Base-by-base conservation (phyloP, 2,329 filamentous ascomycete genomes). In the Leptosphaerulina australis region DNA sequence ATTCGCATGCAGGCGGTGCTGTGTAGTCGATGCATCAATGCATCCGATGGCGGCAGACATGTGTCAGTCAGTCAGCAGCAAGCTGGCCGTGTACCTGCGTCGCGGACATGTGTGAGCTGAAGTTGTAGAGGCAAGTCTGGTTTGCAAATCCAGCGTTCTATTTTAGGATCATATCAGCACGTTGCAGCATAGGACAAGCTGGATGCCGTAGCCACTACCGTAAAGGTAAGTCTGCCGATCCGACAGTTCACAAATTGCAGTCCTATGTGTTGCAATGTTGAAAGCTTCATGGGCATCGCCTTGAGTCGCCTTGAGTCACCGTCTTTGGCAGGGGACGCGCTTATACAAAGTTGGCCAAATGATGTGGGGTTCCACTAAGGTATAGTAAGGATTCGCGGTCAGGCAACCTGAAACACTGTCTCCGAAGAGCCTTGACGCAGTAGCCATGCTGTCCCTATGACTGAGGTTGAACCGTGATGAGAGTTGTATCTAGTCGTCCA, bases 21-120 rank as follows among this genome's bases (percentile, higher is more conserved):
- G 36, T 36, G 14, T 21, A 36, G 35, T 29, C 30, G 37, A 43
- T 15, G 50, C 37, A 29, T 22, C 29, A 29, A 38, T 50, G 30
- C 20, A 46, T 24, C 41, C 41, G 36, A 41, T 26, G 41, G 41
- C 31, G 48, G 33, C 43, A 22, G 41, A 37, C 33, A 46, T 47
- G 44, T 53, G 44, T 52, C 49, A 46, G 43, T 34, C 38, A 17
- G 50, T 40, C 50, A 52, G 33, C 50, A 52, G 33, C 24, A 40
- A 51, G 18, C 28, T 41, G 55, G 52, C 41, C 48, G 54, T 44
- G 59, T 64, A 59, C 59, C 58, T 64, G 61, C 59, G 53, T 55
- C 15, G 28, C 21, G 12, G 24, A 30, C 14, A 14, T 25, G 28
- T 14, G 30, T 28, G 35, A 40, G 36, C 30, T 36, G 26, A 37